phyloP scores from a whole-genome alignment of 176 grass and related monocot species.

The Phoenix roebelenii region DNA sequence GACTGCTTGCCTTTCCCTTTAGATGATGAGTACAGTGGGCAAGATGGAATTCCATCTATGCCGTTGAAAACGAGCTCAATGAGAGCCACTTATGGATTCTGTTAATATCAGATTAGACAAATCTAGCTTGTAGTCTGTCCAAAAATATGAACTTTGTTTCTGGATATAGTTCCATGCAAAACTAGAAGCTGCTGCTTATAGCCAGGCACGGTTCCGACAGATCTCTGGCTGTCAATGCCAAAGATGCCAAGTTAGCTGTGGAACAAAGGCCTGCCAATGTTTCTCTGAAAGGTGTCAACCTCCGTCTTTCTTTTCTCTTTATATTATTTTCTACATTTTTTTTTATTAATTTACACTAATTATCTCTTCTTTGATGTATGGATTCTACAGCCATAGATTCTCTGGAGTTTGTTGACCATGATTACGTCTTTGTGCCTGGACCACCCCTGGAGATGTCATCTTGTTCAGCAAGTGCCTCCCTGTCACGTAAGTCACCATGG shows the following conservation, averaged over 20 bases:
- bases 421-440: constrained; percentile 36
- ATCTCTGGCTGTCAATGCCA: constrained; percentile 28
- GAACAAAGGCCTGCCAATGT: constrained; percentile 15
- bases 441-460: constrained; percentile 38
- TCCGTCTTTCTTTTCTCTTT: not conserved
- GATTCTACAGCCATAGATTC: constrained; percentile 73
- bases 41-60: constrained; percentile 37
- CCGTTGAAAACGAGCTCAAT: constrained; percentile 26
- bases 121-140: constrained; percentile 22
- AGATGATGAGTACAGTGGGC: constrained; percentile 52
- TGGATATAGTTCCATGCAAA: constrained; percentile 40
- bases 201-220: constrained; percentile 22
- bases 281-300: constrained; percentile 42
- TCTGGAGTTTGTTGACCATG: constrained; percentile 96
- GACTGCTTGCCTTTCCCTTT: constrained; percentile 80
- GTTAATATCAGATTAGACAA: constrained; percentile 41
- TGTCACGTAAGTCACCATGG: constrained; percentile 10
- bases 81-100: constrained; percentile 35
- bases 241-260: constrained; percentile 31
- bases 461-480: too few relatives aligned
- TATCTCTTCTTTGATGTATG: constrained; percentile 42
- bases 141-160: constrained; percentile 50
- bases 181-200: not conserved
- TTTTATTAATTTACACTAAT: constrained; percentile 22
- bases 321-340: constrained; percentile 5